Evolutionary conservation across 2,329 filamentous ascomycete genomes (phyloP), one percentile per base, ranked within the genome.

Genomic region (Pseudogymnoascus sp.): DNA sequence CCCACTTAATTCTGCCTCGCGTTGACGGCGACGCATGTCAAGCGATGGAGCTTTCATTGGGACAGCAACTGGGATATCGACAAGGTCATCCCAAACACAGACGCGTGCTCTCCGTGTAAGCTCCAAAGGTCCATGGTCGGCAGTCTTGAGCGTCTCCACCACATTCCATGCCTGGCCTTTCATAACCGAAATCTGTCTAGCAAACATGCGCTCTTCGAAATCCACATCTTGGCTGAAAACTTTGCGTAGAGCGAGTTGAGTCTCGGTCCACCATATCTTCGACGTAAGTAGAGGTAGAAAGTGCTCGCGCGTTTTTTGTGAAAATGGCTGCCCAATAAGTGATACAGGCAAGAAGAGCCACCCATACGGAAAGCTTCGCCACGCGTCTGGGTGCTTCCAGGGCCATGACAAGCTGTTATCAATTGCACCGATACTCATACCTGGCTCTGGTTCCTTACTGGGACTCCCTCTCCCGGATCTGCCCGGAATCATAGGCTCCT

Each of bases 111-210:
- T 84, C 66, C 94, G 84, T 4, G 94, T 97, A 61, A 99, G 83
- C 76, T 97, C 94, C 15, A 99, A 79, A 0, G 94, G 94, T 0
- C 94, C 94, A 71, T 97, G 93, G 71, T 97, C 94, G 0, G 85
- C 81, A 15, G 90, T 90, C 74, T 99, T 99, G 65, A 99, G 81
- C 0, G 94, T 97, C 77, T 99, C 94, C 4, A 99, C 94, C 0
- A 99, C 94, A 72, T 99, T 99, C 92, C 94, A 99, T 0, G 94
- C 94, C 73, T 99, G 94, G 9, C 94, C 94, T 76, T 99, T 99
- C 91, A 99, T 96, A 63, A 99, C 94, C 0, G 94, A 93, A 65
- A 99, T 95, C 72, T 99, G 94, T 67, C 91, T 87, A n/a, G 91
- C 91, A 76, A 96, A 99, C 94, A 99, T 99, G 75, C 91, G 89